Conservation (phyloP, 2,329 filamentous ascomycete species). For the Neopestalotiopsis clavispora region DNA sequence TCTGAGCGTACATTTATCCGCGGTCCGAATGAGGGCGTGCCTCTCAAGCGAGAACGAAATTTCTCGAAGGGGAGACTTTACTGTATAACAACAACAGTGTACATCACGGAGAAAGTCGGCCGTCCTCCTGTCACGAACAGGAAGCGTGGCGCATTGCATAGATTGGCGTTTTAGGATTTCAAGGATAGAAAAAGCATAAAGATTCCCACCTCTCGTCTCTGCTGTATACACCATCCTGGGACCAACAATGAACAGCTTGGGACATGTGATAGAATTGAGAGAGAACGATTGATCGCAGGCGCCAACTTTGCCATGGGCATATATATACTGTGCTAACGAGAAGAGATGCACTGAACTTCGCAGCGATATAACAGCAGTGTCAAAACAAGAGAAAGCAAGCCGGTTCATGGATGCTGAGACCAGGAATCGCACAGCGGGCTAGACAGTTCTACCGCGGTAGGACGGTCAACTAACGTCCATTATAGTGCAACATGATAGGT, state of each 20-base stretch:
- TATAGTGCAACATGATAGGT: not conserved
- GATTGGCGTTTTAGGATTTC: not conserved
- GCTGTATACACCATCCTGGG: not conserved
- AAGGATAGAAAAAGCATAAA: not conserved
- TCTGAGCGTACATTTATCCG: conserved; percentile 40
- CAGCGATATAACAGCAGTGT: not conserved
- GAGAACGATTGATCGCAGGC: no score
- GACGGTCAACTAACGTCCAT: no score
- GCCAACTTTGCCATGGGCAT: no score
- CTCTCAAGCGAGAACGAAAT: not conserved
- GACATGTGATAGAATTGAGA: not conserved
- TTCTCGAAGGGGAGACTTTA: not conserved
- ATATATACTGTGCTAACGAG: not conserved
- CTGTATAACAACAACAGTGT: not conserved
- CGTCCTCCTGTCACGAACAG: not conserved
- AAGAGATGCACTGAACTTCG: not conserved
- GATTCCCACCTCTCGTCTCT: not conserved
- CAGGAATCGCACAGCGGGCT: no score
- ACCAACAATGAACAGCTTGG: not conserved
- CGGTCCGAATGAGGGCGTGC: not conserved
- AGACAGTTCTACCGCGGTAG: no score
- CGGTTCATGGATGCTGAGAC: not conserved
- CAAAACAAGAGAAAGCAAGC: not conserved
- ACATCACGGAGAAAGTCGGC: not conserved
- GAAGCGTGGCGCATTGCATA: not conserved